Percentiles rank a stretch among this genome's conserved stretches.
These are phyloP conservation scores for Quercus parvula DNA, from an alignment of 306 rosid species.

Conservation along the genomic window DNA sequence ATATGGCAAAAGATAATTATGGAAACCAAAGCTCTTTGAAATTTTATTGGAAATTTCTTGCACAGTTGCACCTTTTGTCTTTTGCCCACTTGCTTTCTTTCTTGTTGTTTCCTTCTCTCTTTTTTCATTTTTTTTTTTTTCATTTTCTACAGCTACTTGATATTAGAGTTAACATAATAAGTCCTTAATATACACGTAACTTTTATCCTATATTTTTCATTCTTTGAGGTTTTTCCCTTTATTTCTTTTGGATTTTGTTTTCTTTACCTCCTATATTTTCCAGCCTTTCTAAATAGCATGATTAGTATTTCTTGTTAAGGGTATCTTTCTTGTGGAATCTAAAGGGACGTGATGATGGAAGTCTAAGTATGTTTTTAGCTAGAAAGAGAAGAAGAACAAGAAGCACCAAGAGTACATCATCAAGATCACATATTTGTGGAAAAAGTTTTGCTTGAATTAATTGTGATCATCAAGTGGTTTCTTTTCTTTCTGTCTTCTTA, in stretches of 20 bases:
- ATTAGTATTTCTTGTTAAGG: slow-evolving; percentile 45
- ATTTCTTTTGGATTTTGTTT: not conserved
- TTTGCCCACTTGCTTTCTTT: slow-evolving; percentile 8
- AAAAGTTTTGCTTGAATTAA: slow-evolving; percentile 14
- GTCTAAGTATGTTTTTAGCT: slow-evolving; percentile 16
- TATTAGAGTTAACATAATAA: not conserved
- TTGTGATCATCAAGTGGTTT: slow-evolving; percentile 8
- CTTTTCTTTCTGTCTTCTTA: slow-evolving; percentile 1
- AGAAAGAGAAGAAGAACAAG: slow-evolving; percentile 20
- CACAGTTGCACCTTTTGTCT: not conserved
- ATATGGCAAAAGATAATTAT: slow-evolving; percentile 14
- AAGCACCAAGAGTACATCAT: slow-evolving; percentile 18
- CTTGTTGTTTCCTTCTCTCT: not conserved
- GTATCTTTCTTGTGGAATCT: slow-evolving; percentile 61
- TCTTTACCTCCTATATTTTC: not conserved
- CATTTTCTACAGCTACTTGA: not conserved
- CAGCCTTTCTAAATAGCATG: slow-evolving; percentile 7
- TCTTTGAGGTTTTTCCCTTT: not conserved
- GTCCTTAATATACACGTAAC: not conserved
- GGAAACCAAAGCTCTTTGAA: not conserved
- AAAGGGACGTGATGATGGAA: slow-evolving; percentile 33
- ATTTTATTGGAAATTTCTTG: slow-evolving; percentile 11
- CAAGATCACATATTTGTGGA: slow-evolving; percentile 23
- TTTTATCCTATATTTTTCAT: not conserved
- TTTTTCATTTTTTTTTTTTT: not conserved